Evolutionary conservation across 2,329 filamentous ascomycete species (phyloP).

Genomic region (Colletotrichum tofieldiae): DNA sequence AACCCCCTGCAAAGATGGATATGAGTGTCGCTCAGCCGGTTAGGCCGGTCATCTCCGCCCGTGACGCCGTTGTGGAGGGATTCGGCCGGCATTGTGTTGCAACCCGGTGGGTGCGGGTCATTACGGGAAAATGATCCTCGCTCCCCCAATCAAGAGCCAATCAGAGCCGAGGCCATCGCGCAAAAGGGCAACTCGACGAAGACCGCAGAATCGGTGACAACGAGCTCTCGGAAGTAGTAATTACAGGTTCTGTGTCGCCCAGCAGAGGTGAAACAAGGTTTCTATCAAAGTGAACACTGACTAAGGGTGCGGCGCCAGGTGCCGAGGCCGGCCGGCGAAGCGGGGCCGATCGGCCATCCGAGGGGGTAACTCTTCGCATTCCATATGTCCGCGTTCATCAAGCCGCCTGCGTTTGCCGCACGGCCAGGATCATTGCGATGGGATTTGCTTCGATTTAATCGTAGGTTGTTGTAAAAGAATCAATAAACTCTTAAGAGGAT

Average conservation of each 20-base stretch:
- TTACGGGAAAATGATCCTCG: not conserved
- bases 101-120: not conserved
- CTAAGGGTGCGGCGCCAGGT: not conserved
- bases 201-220: too few species aligned
- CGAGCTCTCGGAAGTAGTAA: accelerated
- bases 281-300: not conserved
- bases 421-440: not conserved
- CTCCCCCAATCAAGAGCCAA: not conserved
- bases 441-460: not conserved
- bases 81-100: not conserved
- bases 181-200: not conserved
- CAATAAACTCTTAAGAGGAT: not conserved
- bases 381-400: not conserved
- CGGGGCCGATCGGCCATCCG: not conserved
- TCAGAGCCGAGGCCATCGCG: not conserved
- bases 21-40: not conserved
- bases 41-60: not conserved
- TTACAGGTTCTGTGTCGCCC: too few species aligned
- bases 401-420: not conserved
- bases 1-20: not conserved
- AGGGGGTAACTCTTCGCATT: not conserved
- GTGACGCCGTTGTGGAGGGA: not conserved
- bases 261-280: not conserved
- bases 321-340: not conserved
- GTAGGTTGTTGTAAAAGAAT: accelerated